A percentile compares a stretch with the other conserved stretches of the same genome.
Conservation (phyloP, 2,329 filamentous ascomycete genomes). For the Botryotinia convoluta region DNA sequence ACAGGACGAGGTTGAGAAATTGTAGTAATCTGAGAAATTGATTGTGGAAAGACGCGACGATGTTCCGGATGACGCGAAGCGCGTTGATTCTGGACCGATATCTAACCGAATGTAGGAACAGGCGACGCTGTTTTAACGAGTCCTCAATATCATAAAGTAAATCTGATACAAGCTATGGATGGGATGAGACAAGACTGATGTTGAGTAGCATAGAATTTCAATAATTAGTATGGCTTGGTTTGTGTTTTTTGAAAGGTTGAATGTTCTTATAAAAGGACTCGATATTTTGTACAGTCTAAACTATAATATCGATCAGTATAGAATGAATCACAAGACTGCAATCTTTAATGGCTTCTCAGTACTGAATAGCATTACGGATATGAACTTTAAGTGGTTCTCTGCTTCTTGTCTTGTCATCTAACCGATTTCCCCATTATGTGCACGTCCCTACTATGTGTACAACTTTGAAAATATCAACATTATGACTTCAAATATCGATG, state of each 20-base stretch:
- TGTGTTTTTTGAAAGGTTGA: not conserved
- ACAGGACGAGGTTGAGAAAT: not conserved
- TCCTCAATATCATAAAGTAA: not conserved
- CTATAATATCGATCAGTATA: not conserved
- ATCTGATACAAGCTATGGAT: not conserved
- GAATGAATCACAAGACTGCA: not conserved
- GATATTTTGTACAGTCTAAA: not conserved
- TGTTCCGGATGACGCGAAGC: slow-evolving; percentile 7
- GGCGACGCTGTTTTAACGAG: not conserved
- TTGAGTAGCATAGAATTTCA: not conserved
- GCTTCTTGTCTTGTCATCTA: not conserved
- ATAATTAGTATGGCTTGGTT: not conserved
- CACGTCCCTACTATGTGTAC: too few relatives aligned
- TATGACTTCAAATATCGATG: too few relatives aligned
- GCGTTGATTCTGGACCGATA: not conserved
- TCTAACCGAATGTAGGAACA: not conserved
- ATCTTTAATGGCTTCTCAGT: not conserved
- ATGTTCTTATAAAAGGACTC: not conserved
- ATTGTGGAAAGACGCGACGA: slow-evolving; percentile 11
- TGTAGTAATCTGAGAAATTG: not conserved
- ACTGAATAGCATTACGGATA: not conserved
- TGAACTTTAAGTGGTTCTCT: not conserved
- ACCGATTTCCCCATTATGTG: too few relatives aligned
- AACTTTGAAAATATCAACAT: too few relatives aligned
- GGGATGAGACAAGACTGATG: not conserved